Evolutionary conservation across 305 asterid genomes (phyloP).

Genomic region (Solanum hybrid): DNA sequence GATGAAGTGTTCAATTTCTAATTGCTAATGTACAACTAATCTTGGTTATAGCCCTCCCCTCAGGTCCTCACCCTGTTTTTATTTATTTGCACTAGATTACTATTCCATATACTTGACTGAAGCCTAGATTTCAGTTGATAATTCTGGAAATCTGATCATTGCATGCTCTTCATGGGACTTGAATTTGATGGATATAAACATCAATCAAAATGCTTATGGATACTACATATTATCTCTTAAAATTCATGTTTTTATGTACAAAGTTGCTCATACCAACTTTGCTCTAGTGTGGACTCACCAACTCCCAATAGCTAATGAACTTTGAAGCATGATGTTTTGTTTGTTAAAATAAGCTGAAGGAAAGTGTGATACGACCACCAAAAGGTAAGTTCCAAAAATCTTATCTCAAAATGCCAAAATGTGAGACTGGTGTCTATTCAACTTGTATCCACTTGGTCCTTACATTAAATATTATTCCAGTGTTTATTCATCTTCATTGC

Average conservation of each 20-base stretch:
- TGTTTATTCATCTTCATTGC: slow-evolving; percentile 1
- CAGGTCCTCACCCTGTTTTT: neutral
- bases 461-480: neutral
- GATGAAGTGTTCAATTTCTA: neutral
- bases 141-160: neutral
- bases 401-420: neutral
- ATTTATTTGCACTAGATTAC: neutral
- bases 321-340: neutral
- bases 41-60: neutral
- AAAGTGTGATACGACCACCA: neutral
- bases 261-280: neutral
- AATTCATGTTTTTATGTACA: neutral
- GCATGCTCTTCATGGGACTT: neutral
- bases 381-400: neutral
- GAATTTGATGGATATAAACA: neutral
- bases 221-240: neutral
- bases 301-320: neutral
- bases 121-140: neutral
- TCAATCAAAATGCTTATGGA: neutral
- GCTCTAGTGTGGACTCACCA: neutral
- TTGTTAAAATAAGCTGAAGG: neutral
- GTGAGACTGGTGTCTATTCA: neutral
- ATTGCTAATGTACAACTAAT: neutral
- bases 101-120: neutral
- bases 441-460: neutral